Conservation (phyloP, 176 grass and related monocot species). For the Cymbopogon citratus region DNA sequence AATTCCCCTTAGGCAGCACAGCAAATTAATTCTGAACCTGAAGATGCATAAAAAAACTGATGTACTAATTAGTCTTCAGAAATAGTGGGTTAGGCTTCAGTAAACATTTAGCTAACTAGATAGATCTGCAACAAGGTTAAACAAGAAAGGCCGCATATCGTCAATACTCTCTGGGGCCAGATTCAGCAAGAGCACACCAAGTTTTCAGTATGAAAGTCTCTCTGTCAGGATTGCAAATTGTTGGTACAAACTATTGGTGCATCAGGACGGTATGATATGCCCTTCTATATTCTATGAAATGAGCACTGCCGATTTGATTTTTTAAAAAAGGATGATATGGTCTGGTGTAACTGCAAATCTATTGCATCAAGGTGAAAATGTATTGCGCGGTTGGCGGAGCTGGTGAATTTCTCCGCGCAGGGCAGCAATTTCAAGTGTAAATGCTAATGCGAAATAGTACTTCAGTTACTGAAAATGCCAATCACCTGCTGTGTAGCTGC, state of each 20-base stretch:
- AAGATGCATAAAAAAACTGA: background rate
- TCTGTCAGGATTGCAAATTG: constrained; percentile 16
- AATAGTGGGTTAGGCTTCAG: background rate
- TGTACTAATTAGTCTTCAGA: background rate
- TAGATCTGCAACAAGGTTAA: constrained; percentile 96
- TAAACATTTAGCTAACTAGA: background rate
- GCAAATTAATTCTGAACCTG: background rate
- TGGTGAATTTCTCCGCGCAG: too few species aligned
- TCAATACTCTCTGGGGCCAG: constrained; percentile 34
- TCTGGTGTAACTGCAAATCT: constrained; percentile 13
- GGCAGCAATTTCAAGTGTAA: too few species aligned
- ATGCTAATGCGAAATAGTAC: too few species aligned
- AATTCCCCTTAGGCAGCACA: background rate
- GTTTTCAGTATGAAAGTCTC: background rate
- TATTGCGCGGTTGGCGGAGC: too few species aligned
- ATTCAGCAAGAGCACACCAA: background rate
- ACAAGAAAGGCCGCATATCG: constrained; percentile 96
- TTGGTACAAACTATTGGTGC: background rate
- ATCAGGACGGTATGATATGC: background rate
- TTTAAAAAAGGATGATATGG: too few species aligned
- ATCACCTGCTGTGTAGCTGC: too few species aligned
- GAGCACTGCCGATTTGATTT: too few species aligned
- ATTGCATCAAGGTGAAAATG: too few species aligned
- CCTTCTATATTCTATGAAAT: too few species aligned
- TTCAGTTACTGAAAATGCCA: too few species aligned